Evolutionary conservation across 441 rosid genomes (phyloP).

Genomic region (Brassica hybrid): DNA sequence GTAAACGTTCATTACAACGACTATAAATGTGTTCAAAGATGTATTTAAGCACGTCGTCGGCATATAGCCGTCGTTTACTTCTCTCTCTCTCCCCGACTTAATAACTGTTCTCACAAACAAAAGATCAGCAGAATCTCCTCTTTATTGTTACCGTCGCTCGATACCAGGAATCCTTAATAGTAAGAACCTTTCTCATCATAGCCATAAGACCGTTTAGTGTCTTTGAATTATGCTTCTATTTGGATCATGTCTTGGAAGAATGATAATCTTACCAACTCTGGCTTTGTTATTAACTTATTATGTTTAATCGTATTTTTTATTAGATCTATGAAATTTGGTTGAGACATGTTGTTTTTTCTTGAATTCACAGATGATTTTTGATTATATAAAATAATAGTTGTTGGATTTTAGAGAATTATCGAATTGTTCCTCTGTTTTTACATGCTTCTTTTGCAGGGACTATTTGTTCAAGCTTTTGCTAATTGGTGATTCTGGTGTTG

Average conservation of each 20-base stretch:
- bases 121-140: background rate
- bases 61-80: background rate
- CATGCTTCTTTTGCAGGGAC: slow-evolving; percentile 48
- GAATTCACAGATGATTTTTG: background rate
- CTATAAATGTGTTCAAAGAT: background rate
- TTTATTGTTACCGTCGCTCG: background rate
- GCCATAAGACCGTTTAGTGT: background rate
- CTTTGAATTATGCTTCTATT: background rate
- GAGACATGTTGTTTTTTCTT: background rate
- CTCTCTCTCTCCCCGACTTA: background rate
- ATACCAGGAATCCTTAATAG: background rate
- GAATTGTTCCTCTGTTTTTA: background rate
- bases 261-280: background rate
- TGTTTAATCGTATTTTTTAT: background rate
- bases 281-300: background rate
- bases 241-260: background rate
- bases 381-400: too few species aligned
- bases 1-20: background rate
- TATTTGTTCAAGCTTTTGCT: slow-evolving; percentile 77
- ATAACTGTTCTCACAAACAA: background rate
- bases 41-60: background rate
- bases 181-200: background rate
- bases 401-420: background rate
- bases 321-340: background rate
- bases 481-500: slow-evolving; percentile 51